A percentile compares a stretch with the other conserved stretches of the same genome.
phyloP scores from a whole-genome alignment of 2,329 filamentous ascomycete genomes.

The Claviceps lovelessii region DNA sequence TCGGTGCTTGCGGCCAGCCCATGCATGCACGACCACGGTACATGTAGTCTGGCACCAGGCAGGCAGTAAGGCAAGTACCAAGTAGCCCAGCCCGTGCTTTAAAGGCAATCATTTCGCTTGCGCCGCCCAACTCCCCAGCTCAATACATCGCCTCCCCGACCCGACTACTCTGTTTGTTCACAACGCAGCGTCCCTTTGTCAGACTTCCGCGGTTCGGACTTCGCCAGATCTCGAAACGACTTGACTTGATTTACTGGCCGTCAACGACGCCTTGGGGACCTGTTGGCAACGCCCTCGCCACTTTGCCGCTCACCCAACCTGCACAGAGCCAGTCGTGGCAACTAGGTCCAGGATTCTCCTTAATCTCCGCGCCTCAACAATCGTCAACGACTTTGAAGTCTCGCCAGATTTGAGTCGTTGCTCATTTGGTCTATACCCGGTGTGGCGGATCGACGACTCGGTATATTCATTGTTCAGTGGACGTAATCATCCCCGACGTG shows the following conservation, averaged over 20 bases:
- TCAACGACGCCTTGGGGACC: slow-evolving; percentile 5
- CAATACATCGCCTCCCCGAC: slow-evolving; percentile 22
- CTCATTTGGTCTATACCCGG: slow-evolving; percentile 6
- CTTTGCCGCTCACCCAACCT: slow-evolving; percentile 3
- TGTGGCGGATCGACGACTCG: slow-evolving; percentile 12
- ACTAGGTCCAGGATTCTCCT: slow-evolving; percentile 1
- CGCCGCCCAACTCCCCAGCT: slow-evolving; percentile 32
- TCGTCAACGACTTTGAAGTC: slow-evolving; percentile 1
- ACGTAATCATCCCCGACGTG: slow-evolving; percentile 12
- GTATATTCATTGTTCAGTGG: slow-evolving; percentile 9
- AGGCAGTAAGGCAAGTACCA: slow-evolving; percentile 4
- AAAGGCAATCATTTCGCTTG: slow-evolving; percentile 40
- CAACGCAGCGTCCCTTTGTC: slow-evolving; percentile 6
- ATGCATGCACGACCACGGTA: slow-evolving; percentile 9
- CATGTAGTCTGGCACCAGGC: not conserved
- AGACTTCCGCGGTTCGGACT: slow-evolving; percentile 1
- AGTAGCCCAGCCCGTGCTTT: slow-evolving; percentile 9
- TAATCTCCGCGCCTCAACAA: slow-evolving; percentile 5
- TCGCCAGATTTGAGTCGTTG: not conserved
- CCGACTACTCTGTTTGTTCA: not conserved
- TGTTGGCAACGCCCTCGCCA: slow-evolving; percentile 2
- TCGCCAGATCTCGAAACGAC: slow-evolving; percentile 3
- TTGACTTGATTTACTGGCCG: slow-evolving; percentile 1
- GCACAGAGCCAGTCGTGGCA: not conserved
- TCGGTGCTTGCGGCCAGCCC: not conserved